Conservation (phyloP, 225 moss, liverwort and hornwort species). For the Neckera pumila region DNA sequence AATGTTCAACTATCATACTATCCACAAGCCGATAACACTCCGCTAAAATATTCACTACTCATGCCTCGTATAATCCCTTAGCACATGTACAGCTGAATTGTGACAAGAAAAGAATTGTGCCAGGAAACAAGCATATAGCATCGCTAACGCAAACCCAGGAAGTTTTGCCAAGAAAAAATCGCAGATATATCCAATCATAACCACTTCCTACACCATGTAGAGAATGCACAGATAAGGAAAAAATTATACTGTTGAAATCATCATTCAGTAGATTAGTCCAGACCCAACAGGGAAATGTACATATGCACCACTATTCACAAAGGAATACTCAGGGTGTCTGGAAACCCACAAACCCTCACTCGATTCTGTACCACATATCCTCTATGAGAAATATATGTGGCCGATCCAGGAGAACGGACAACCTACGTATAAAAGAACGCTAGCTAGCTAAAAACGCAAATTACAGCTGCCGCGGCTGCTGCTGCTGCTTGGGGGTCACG, state of each 20-base stretch:
- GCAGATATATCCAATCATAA: rapidly evolving
- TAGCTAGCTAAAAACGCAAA: too few species aligned
- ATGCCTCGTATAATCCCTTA: rapidly evolving
- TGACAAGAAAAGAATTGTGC: too few species aligned
- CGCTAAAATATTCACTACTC: neutral
- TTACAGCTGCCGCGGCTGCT: neutral
- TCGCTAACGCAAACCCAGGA: rapidly evolving
- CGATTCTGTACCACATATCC: neutral
- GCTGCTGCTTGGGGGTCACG: neutral
- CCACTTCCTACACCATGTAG: rapidly evolving
- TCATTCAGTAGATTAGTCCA: neutral
- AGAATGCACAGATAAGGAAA: neutral
- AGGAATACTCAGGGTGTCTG: too few species aligned
- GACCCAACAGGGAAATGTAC: neutral
- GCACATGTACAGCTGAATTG: neutral
- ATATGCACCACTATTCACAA: neutral
- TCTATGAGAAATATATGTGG: rapidly evolving
- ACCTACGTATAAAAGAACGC: neutral
- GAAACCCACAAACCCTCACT: neutral
- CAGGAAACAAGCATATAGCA: too few species aligned
- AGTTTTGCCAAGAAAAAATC: too few species aligned
- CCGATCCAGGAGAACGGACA: rapidly evolving
- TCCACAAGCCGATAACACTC: rapidly evolving
- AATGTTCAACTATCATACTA: neutral
- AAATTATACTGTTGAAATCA: neutral